Evolutionary conservation across 2,329 filamentous ascomycete genomes (phyloP).

Genomic region (Monosporascus ibericus): DNA sequence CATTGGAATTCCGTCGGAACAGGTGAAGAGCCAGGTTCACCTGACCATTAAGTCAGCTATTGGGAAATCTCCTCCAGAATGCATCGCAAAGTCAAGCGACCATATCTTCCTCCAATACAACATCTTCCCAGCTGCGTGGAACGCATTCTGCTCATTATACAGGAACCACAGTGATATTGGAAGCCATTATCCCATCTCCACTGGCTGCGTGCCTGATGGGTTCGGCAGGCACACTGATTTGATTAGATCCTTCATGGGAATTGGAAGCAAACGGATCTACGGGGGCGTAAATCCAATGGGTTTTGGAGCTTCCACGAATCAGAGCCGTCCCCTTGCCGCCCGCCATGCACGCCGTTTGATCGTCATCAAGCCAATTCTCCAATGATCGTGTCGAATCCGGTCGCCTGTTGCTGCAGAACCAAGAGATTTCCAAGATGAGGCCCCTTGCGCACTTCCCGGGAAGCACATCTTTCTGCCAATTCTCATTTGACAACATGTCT

Average conservation of each 20-base stretch:
- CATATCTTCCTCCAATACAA: not conserved
- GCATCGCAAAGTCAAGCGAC: not conserved
- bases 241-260: conserved; percentile 5
- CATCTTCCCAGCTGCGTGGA: not conserved
- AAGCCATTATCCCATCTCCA: not conserved
- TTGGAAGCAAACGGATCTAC: conserved; percentile 7
- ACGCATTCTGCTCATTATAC: not conserved
- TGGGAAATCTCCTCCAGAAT: not conserved
- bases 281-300: not conserved
- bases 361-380: not conserved
- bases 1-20: not conserved
- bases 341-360: conserved; percentile 7
- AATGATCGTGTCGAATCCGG: not conserved
- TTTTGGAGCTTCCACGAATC: conserved; percentile 15
- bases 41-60: not conserved
- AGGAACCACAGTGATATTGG: not conserved
- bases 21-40: not conserved
- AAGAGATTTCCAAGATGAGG: not conserved
- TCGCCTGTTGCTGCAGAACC: not conserved
- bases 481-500: not conserved
- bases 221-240: not conserved
- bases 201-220: not conserved
- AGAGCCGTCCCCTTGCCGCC: conserved; percentile 19
- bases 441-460: not conserved
- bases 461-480: not conserved